These are phyloP conservation scores for Oehlia diaphana DNA, from an alignment of 192 early-diverging fungal species.

Conservation along the genomic window DNA sequence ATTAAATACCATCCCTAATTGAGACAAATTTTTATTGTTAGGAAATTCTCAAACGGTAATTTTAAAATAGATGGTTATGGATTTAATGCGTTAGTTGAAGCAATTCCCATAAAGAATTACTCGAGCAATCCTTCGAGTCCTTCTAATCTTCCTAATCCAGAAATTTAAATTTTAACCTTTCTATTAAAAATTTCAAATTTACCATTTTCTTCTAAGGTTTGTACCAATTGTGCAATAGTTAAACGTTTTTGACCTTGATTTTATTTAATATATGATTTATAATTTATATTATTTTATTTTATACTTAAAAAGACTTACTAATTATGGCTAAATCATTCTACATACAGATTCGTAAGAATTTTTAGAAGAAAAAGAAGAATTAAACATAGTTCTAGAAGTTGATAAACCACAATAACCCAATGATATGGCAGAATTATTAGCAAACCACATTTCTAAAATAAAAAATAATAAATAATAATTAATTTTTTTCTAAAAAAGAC, in stretches of 20 bases:
- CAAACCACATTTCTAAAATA: conserved; percentile 5
- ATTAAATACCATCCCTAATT: no score
- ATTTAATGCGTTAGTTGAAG: neutral
- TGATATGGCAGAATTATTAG: neutral
- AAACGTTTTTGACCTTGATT: conserved; percentile 91
- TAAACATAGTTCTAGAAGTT: no score
- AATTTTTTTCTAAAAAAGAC: no score
- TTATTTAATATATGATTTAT: no score
- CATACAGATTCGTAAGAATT: no score
- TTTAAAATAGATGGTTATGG: neutral
- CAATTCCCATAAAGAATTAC: neutral
- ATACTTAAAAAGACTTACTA: no score
- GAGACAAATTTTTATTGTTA: no score
- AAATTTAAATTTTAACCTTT: neutral
- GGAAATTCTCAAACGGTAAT: neutral
- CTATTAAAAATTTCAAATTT: neutral
- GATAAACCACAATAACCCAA: neutral
- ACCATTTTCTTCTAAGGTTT: conserved; percentile 92
- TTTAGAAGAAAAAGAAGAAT: no score
- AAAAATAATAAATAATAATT: neutral
- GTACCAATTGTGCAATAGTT: conserved; percentile 98
- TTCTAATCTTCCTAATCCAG: no score
- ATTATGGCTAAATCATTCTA: no score
- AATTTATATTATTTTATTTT: no score
- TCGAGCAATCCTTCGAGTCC: no score